Conservation (phyloP, 768 basidiomycete species). For the Coprinopsis marcescibilis region DNA sequence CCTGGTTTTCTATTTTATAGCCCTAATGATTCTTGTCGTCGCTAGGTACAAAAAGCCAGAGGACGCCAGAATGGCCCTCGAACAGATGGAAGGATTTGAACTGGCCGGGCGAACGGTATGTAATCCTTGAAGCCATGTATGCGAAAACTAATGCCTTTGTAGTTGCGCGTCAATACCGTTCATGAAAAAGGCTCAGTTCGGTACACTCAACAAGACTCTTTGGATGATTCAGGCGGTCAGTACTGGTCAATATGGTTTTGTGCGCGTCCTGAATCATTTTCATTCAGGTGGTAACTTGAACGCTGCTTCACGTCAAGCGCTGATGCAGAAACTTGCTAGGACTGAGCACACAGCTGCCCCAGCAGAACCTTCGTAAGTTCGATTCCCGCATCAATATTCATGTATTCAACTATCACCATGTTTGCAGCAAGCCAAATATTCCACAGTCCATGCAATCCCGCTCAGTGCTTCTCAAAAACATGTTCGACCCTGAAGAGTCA, state of each 20-base stretch:
- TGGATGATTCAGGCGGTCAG: constrained; percentile 87
- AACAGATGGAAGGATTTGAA: constrained; percentile 99
- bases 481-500: constrained; percentile 97
- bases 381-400: no score
- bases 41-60: constrained; percentile 81
- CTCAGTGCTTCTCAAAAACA: constrained; percentile 85
- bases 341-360: constrained; percentile 59
- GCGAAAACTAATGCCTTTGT: constrained; percentile 9
- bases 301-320: constrained; percentile 95
- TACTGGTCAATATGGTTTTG: neutral
- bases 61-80: constrained; percentile 93
- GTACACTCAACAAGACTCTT: constrained; percentile 70
- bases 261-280: constrained; percentile 4
- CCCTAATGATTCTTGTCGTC: neutral
- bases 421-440: constrained; percentile 66
- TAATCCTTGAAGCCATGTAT: constrained; percentile 14
- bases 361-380: constrained; percentile 57
- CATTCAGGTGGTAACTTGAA: constrained; percentile 89
- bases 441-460: constrained; percentile 85
- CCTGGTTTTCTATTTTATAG: neutral
- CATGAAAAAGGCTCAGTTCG: constrained; percentile 82
- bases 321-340: constrained; percentile 99
- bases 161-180: constrained; percentile 89
- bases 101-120: constrained; percentile 89
- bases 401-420: constrained; percentile 11